Evolutionary conservation across 441 rosid genomes (phyloP).

Genomic region (Bruguiera hainesii): DNA sequence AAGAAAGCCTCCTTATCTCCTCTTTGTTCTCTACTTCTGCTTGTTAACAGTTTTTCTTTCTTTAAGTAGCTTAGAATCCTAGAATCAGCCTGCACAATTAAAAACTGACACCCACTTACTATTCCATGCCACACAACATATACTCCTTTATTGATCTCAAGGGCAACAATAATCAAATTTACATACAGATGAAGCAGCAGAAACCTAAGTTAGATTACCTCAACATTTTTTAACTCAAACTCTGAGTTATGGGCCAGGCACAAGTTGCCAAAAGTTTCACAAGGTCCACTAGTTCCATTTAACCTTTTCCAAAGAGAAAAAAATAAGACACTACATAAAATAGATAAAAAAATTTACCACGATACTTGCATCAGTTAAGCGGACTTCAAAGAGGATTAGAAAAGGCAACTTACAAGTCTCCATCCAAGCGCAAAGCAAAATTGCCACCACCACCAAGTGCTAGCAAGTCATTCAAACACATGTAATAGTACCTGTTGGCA

Average conservation of each 20-base stretch:
- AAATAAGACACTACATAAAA: not conserved
- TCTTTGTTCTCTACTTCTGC: no score
- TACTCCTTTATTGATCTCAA: not conserved
- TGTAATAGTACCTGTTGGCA: constrained; percentile 81
- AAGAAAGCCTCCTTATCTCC: no score
- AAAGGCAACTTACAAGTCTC: constrained; percentile 71
- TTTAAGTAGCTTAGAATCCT: no score
- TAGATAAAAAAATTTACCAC: not conserved
- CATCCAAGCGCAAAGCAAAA: constrained; percentile 80
- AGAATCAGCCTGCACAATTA: no score
- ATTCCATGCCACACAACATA: not conserved
- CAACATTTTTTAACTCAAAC: constrained; percentile 74
- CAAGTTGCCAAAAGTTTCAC: constrained; percentile 77
- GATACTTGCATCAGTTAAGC: not conserved
- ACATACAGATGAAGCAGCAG: not conserved
- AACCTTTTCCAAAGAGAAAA: constrained; percentile 43
- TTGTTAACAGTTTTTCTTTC: no score
- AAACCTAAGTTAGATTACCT: constrained; percentile 45
- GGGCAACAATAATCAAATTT: not conserved
- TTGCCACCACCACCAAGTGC: constrained; percentile 89
- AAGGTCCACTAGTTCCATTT: constrained; percentile 81
- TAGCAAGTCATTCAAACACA: constrained; percentile 83
- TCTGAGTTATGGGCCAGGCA: constrained; percentile 72
- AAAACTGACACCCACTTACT: not conserved
- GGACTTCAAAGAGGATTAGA: not conserved